Base-by-base conservation (phyloP, 2,329 filamentous ascomycete species). In the Coniella vitis region DNA sequence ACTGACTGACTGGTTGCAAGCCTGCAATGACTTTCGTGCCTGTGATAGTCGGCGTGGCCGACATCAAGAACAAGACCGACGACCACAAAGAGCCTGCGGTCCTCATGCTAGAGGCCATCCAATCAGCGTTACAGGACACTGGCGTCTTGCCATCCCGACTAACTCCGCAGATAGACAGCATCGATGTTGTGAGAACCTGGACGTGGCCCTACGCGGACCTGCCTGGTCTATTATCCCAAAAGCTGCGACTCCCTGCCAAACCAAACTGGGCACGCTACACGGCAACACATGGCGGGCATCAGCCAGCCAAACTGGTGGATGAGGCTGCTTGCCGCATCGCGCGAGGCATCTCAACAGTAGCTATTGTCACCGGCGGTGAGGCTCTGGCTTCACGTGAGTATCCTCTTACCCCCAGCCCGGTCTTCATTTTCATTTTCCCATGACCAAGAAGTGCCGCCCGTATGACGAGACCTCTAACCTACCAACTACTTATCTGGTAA, bases 131-230 rank as follows among this genome's bases (percentile, higher is more conserved):
- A 3, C 47, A 66, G 35, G 79, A 85, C 55, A 72, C 73, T 0
- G 62, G 60, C 1, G 56, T 60, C 12, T 56, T 60, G 2, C 45
- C 57, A 5, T 54, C 55, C 10, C 57, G 64, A 0, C 58, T 83
- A 0, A 68, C 69, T 51, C 57, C 65, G 0, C 62, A 63, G 1
- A 74, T 83, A 45, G 80, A 84, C 58, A 78, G 74, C 55, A 68
- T 86, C 39, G 68, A 74, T 38, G 72, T 83, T 4, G 79, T 84
- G 9, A 71, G 69, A 36, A 78, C 78, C 0, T 86, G 81, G 81
- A 83, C 81, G 0, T 84, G 81, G 81, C 73, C 76, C 1, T 85
- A 85, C 58, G 63, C 69, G 1, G 74, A 85, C 58, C 62, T 84
- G 2, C 78, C 81, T 0, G 69, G 67, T 4, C 63, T 79, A 1